Evolutionary conservation across 805 yeast genomes (phyloP).

Genomic region (Kregervanrija delftensis): DNA sequence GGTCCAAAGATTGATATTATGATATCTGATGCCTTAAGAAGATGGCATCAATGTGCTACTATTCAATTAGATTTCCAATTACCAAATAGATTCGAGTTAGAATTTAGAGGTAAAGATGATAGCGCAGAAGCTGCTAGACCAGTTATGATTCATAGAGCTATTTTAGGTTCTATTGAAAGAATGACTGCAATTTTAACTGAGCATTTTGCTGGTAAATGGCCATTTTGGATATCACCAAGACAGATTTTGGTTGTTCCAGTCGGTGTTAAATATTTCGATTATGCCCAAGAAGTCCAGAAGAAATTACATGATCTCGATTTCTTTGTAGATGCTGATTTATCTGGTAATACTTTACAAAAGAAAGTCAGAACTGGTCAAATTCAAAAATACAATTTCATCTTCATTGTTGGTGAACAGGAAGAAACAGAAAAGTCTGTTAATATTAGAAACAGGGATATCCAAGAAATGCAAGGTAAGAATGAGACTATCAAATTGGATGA

Average conservation of each 20-base stretch:
- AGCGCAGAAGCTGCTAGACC: slow-evolving; percentile 69
- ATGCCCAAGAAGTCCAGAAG: slow-evolving; percentile 78
- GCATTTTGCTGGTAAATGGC: slow-evolving; percentile 99
- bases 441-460: slow-evolving; percentile 93
- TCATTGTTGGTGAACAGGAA: slow-evolving; percentile 96
- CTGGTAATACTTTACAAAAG: slow-evolving; percentile 96
- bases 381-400: slow-evolving; percentile 89
- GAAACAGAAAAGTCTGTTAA: slow-evolving; percentile 73
- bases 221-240: slow-evolving; percentile 99
- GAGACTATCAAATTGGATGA: slow-evolving; percentile 69
- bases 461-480: slow-evolving; percentile 87
- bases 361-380: slow-evolving; percentile 96
- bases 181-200: slow-evolving; percentile 98
- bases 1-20: slow-evolving; percentile 95
- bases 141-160: slow-evolving; percentile 99
- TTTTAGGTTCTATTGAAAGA: slow-evolving; percentile 96
- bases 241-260: slow-evolving; percentile 95
- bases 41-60: slow-evolving; percentile 99
- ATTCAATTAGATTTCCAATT: slow-evolving; percentile 98
- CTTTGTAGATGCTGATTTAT: slow-evolving; percentile 86
- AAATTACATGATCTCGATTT: slow-evolving; percentile 65
- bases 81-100: slow-evolving; percentile 88
- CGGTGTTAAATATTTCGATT: slow-evolving; percentile 86
- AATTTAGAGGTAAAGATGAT: slow-evolving; percentile 68
- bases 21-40: slow-evolving; percentile 87